Conservation (phyloP, 2,329 filamentous ascomycete genomes). For the Remersonia thermophila region DNA sequence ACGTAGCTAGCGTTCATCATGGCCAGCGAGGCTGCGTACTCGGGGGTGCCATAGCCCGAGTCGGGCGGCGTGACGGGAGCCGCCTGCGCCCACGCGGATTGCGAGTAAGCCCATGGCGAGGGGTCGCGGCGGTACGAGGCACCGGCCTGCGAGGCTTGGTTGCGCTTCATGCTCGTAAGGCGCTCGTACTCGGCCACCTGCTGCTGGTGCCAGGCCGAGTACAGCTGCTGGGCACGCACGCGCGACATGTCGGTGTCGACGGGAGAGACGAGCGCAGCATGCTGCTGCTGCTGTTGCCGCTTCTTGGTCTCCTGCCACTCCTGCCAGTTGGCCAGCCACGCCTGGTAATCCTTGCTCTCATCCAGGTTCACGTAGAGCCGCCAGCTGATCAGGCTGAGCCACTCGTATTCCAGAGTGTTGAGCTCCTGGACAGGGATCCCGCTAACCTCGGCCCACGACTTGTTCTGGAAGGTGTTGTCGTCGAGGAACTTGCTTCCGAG, state of each 20-base stretch:
- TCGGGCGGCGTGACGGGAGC: conserved; percentile 44
- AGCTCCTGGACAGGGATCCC: conserved; percentile 75
- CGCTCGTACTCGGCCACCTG: conserved; percentile 43
- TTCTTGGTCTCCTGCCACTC: conserved; percentile 46
- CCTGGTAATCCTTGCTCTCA: conserved; percentile 57
- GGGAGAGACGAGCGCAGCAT: conserved; percentile 35
- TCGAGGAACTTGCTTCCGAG: conserved; percentile 92
- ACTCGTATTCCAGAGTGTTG: conserved; percentile 76
- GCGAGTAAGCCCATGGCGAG: conserved; percentile 30
- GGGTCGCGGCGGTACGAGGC: conserved; percentile 33
- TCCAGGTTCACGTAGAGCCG: conserved; percentile 76
- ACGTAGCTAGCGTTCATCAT: conserved; percentile 44
- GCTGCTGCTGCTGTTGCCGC: conserved; percentile 36
- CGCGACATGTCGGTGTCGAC: conserved; percentile 31
- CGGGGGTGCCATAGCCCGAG: conserved; percentile 49
- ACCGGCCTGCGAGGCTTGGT: conserved; percentile 16
- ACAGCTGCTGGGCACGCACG: conserved; percentile 25
- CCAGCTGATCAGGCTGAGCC: conserved; percentile 74
- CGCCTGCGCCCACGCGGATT: conserved; percentile 17
- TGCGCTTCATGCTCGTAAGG: conserved; percentile 30
- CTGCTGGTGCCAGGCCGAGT: conserved; percentile 38
- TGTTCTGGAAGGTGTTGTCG: conserved; percentile 95
- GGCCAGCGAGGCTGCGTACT: conserved; percentile 43
- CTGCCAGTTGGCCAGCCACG: conserved; percentile 49
- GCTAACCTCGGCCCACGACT: conserved; percentile 91